A percentile compares a stretch with the other conserved stretches of the same genome.
phyloP scores from a whole-genome alignment of 2,329 filamentous ascomycete genomes.

The Hypocreales sp. region DNA sequence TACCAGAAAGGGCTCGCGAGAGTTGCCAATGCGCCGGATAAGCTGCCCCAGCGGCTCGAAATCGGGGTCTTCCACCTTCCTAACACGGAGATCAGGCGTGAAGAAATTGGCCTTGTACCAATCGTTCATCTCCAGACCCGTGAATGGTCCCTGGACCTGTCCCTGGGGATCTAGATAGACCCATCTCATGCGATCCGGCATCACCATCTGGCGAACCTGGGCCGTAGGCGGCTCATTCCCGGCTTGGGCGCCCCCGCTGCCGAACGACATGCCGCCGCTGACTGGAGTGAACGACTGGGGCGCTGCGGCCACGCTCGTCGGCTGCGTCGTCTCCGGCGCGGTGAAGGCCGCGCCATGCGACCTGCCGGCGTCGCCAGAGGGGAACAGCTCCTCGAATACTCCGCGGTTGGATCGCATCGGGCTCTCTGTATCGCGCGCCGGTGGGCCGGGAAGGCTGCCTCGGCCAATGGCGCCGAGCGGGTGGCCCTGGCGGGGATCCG shows the following conservation, averaged over 20 bases:
- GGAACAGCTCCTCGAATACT: constrained; percentile 39
- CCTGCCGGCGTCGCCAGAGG: constrained; percentile 17
- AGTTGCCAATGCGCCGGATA: constrained; percentile 91
- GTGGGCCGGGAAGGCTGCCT: constrained; percentile 36
- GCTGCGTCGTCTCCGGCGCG: constrained; percentile 20
- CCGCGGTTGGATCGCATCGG: constrained; percentile 39
- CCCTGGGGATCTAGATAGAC: constrained; percentile 93
- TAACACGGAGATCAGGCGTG: constrained; percentile 83
- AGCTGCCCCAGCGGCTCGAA: constrained; percentile 93
- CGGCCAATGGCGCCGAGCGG: constrained; percentile 55
- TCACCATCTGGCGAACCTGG: constrained; percentile 84
- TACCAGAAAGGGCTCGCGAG: constrained; percentile 90
- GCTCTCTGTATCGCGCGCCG: constrained; percentile 41
- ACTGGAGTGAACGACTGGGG: constrained; percentile 21
- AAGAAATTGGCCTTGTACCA: constrained; percentile 99
- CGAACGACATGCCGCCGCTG: constrained; percentile 17
- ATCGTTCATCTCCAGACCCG: constrained; percentile 96
- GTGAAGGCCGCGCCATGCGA: constrained; percentile 19
- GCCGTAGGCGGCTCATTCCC: constrained; percentile 38
- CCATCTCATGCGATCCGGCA: constrained; percentile 98
- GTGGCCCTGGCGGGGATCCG: constrained; percentile 44
- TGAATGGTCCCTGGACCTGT: constrained; percentile 85
- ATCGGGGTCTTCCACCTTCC: constrained; percentile 83
- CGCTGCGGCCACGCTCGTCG: constrained; percentile 14
- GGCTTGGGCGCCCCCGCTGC: constrained; percentile 16